Conservation (phyloP, 345 rosid species). For the Bruguiera gymnorhiza region DNA sequence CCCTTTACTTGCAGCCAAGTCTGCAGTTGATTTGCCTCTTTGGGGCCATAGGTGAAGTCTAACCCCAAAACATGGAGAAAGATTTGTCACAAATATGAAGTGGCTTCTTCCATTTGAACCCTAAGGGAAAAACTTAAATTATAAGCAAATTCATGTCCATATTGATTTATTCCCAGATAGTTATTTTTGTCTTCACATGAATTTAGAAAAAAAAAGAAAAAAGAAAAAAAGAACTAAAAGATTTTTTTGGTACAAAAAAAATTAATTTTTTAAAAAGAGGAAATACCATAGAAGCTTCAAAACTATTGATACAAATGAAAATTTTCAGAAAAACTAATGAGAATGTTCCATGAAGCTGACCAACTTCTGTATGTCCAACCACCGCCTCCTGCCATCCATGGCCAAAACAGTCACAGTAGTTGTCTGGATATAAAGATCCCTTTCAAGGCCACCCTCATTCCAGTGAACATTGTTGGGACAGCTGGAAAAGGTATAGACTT, state of each 20-base stretch:
- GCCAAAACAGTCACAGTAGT: constrained; percentile 90
- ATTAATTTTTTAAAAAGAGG: neutral
- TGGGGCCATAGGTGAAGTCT: constrained; percentile 96
- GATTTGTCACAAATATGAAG: constrained; percentile 92
- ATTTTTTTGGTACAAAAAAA: neutral
- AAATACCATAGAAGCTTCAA: neutral
- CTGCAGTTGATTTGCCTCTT: constrained; percentile 50
- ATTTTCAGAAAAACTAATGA: constrained; percentile 3
- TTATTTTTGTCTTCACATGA: neutral
- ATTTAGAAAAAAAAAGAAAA: constrained; percentile 6
- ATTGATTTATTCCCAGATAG: neutral
- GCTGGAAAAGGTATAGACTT: constrained; percentile 34
- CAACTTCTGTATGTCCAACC: constrained; percentile 88
- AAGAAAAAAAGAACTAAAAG: neutral
- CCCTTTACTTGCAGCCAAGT: constrained; percentile 53
- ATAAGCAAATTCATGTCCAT: constrained; percentile 9
- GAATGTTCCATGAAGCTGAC: constrained; percentile 43
- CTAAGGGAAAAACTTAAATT: constrained; percentile 39
- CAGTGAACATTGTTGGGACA: constrained; percentile 66
- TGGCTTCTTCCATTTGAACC: constrained; percentile 76
- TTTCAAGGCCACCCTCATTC: constrained; percentile 88
- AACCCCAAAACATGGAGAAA: constrained; percentile 89
- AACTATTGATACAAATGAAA: neutral
- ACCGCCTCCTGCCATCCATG: constrained; percentile 98
- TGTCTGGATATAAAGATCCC: constrained; percentile 79